A percentile compares a stretch with the other conserved stretches of the same genome.
Conservation (phyloP, 805 yeast species). For the Metschnikowia similis region DNA sequence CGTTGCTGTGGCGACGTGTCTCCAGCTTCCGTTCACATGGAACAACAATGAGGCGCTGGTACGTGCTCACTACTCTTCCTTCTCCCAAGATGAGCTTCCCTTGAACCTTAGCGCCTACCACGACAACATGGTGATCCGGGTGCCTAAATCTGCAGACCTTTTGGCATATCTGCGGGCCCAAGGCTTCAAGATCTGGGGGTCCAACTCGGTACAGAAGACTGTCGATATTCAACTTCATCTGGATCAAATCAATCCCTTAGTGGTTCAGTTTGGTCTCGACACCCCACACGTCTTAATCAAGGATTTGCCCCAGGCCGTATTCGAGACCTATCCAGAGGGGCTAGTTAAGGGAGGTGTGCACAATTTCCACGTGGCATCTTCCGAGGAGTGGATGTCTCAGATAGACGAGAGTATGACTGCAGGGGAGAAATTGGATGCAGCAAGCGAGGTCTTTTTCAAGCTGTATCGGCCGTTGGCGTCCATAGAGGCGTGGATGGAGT, state of each 20-base stretch:
- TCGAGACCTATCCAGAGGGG: conserved; percentile 48
- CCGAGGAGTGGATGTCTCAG: neutral
- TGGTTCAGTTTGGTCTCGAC: conserved; percentile 17
- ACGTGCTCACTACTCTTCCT: conserved; percentile 28
- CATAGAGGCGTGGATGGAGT: conserved; percentile 68
- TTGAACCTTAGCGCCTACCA: conserved; percentile 39
- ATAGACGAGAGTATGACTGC: conserved; percentile 3
- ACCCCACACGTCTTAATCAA: conserved; percentile 42
- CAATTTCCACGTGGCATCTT: neutral
- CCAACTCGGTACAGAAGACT: conserved; percentile 33
- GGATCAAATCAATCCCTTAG: conserved; percentile 12
- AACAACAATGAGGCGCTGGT: neutral
- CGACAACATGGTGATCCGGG: conserved; percentile 43
- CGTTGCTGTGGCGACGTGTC: conserved; percentile 5
- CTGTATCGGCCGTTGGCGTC: conserved; percentile 65
- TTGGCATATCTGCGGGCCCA: conserved; percentile 16
- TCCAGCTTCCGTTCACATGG: conserved; percentile 12
- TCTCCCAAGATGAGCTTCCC: conserved; percentile 29
- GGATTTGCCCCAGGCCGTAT: conserved; percentile 55
- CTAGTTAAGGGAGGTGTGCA: conserved; percentile 2
- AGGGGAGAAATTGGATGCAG: conserved; percentile 4
- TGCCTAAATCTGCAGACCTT: conserved; percentile 24
- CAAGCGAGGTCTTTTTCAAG: conserved; percentile 58
- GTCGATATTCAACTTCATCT: conserved; percentile 42
- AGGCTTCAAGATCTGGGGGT: conserved; percentile 46